Evolutionary conservation across 1,284 basidiomycete genomes (phyloP), one percentile per base, ranked within the genome.

Genomic region (Sphagnurus paluster): DNA sequence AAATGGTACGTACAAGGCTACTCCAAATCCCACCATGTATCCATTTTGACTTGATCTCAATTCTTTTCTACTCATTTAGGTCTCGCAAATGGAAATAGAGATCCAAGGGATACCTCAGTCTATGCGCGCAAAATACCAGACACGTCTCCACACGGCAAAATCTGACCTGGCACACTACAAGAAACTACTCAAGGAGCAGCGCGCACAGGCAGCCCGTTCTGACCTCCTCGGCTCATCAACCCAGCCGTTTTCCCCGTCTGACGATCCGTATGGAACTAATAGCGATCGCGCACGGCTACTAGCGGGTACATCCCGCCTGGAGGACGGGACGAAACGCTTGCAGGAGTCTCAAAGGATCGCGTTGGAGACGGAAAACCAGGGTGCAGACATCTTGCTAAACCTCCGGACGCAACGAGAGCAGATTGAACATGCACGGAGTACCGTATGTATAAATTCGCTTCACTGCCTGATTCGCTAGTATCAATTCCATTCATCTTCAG

Each of bases 51-150:
- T 37, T 39, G 23, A 43, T 35, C 34, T 28, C 11, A 38, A 29
- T 21, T 16, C 14, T 17, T 13, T 33, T 42, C 6, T 57, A 96
- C 14, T 17, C n/a, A 34, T 42, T 5, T 57, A 96, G 93, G 80
- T 97, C 55, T 93, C 92, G 26, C 97, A 99, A 80, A 98, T 99
- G 96, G 95, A 98, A 69, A 90, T 99, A 52, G 97, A 99, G 71
- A 87, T 97, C n/a, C 93, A 95, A 61, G 89, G 90, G 9, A 95
- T 98, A 65, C 94, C 95, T 0, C 85, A 90, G 59, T 88, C 88
- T 24, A 76, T 94, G 56, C 81, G 86, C 39, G 68, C 81, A 0
- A 79, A 82, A 48, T 93, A 93, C 66, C 82, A 87, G 46, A 63
- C 77, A 19, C 84, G 91, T 51, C 79, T 95, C 39, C 75, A 80